Evolutionary conservation across 2,329 filamentous ascomycete species (phyloP), one percentile per base, ranked within the genome.

Genomic region (Ambrosiella cleistominuta): DNA sequence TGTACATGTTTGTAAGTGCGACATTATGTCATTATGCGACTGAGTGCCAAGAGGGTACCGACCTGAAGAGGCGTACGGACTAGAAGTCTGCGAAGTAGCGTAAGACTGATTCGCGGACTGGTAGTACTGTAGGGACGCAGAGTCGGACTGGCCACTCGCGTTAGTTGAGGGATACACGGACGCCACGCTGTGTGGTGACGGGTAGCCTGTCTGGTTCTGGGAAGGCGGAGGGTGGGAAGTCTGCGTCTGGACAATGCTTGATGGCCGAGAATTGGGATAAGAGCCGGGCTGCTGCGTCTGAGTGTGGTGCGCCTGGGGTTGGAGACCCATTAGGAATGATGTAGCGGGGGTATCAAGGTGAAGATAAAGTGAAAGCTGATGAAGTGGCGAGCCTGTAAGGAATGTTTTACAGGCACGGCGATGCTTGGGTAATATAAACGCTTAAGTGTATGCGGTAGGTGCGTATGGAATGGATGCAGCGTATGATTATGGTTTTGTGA

Each of bases 51-150:
- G 49, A 52, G 19, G 37, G 37, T 53, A 45, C 58, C 76, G 73
- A 93, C 88, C 87, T 75, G 86, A 86, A 68, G 88, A 88, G 63
- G 87, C 83, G 71, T 95, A 95, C 73, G 86, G 86, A 71, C 85
- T 86, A 58, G 85, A 82, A 61, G 85, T 81, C 72, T 85, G 88
- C 64, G 86, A 83, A 58, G 87, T 85, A 72, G 85, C 89, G 74
- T 95, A 95, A 38, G 58, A 60, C 9, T 87, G 81, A 68, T 83
- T 88, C 62, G 86, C 80, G 68, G 93, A 86, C 60, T 85, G 80
- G 67, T 85, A 82, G 71, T 91, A 95, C 50, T 60, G 58, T 65
- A 86, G 72, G 64, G 65, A 69, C 60, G 94, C 86, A 66, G 82
- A 80, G 54, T 78, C 71, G 66, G 77, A 75, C 66, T 83, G 83